phyloP scores from a whole-genome alignment of 2,329 filamentous ascomycete species.

The Pestalotiopsis sp. region DNA sequence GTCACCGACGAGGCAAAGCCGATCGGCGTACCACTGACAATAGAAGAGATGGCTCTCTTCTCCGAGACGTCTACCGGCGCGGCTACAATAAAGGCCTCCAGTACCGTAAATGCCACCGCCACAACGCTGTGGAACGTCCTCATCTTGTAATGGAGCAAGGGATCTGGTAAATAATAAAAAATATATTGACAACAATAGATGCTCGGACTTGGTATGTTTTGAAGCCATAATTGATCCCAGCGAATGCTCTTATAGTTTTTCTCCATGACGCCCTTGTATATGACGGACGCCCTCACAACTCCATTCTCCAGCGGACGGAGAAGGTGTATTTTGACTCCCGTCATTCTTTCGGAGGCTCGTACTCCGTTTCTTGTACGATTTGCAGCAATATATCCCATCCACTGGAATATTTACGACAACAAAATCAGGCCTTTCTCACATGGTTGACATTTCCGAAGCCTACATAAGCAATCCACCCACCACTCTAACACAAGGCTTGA shows the following conservation, averaged over 20 bases:
- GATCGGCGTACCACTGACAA: background rate
- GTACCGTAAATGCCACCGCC: background rate
- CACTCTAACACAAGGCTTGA: background rate
- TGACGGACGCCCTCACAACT: no score
- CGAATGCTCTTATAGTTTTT: background rate
- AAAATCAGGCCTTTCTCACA: background rate
- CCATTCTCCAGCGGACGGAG: no score
- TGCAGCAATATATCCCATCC: background rate
- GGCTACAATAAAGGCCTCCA: background rate
- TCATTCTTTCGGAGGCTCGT: background rate
- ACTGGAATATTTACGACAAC: background rate
- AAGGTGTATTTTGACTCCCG: no score
- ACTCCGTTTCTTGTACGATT: background rate
- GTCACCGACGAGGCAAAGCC: slow-evolving; percentile 39
- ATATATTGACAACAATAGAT: background rate
- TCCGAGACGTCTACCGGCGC: background rate
- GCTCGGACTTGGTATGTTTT: no score
- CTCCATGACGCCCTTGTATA: background rate
- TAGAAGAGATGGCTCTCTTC: background rate
- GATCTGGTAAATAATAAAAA: background rate
- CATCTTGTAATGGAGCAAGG: background rate
- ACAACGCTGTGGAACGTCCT: background rate
- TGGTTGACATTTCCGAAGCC: background rate
- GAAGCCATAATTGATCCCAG: background rate
- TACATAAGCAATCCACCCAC: background rate